Percentiles rank a stretch among this genome's conserved stretches.
These are phyloP conservation scores for Mucor indicus DNA, from an alignment of 371 early-diverging fungal genomes.

Conservation along the genomic window DNA sequence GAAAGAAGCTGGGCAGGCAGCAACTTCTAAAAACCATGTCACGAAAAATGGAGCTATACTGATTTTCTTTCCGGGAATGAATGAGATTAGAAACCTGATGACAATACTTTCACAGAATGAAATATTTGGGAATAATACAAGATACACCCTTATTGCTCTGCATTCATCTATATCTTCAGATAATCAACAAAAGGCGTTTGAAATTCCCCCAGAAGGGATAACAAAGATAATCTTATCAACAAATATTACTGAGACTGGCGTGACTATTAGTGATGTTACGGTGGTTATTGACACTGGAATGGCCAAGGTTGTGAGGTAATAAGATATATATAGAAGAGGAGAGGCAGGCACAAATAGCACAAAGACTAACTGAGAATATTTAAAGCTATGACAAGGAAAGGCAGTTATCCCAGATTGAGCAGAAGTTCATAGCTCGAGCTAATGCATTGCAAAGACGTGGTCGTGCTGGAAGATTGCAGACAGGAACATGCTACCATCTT, in stretches of 20 bases:
- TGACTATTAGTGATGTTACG: constrained; percentile 94
- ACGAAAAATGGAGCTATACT: constrained; percentile 76
- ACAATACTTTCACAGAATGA: constrained; percentile 49
- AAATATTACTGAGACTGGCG: constrained; percentile 94
- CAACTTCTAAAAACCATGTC: constrained; percentile 18
- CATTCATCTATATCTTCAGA: constrained; percentile 78
- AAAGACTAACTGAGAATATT: too few species aligned
- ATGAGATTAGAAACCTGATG: constrained; percentile 65
- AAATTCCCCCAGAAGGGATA: constrained; percentile 54
- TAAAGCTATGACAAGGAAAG: constrained; percentile 66
- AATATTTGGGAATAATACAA: constrained; percentile 38
- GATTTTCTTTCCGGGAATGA: constrained; percentile 88
- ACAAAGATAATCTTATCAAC: constrained; percentile 90
- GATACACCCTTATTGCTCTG: constrained; percentile 67
- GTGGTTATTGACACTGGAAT: constrained; percentile 94
- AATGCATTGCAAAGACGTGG: constrained; percentile 89
- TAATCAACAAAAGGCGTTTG: constrained; percentile 66
- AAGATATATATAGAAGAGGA: too few species aligned
- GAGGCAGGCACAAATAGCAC: too few species aligned
- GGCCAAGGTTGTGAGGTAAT: constrained; percentile 73
- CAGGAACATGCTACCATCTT: constrained; percentile 78
- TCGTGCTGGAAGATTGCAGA: constrained; percentile 88
- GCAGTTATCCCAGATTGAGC: constrained; percentile 64
- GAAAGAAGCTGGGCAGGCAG: too few species aligned
- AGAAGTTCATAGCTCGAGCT: constrained; percentile 76